These are phyloP conservation scores for Cynara cardunculus DNA, from an alignment of 129 eudicot genomes.

Conservation along the genomic window DNA sequence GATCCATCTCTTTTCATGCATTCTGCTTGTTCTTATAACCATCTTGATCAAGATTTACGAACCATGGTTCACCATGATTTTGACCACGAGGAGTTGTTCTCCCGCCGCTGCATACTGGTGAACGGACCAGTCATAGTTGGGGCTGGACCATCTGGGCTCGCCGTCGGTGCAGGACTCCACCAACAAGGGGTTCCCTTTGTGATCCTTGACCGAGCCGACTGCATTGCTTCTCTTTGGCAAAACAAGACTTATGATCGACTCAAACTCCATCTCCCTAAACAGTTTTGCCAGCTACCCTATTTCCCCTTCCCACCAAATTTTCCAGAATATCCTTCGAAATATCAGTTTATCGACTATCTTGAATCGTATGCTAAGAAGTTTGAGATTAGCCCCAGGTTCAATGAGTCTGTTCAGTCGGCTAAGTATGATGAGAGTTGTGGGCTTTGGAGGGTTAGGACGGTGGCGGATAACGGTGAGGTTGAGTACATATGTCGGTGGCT, in stretches of 20 bases:
- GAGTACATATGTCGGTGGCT: slow-evolving; percentile 96
- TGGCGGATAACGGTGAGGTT: slow-evolving; percentile 27
- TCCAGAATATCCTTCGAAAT: slow-evolving; percentile 81
- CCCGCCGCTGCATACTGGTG: slow-evolving; percentile 66
- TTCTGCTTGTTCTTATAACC: slow-evolving; percentile 24
- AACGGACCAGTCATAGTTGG: slow-evolving; percentile 95
- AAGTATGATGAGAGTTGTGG: slow-evolving; percentile 80
- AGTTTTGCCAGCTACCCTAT: slow-evolving; percentile 78
- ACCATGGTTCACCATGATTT: slow-evolving; percentile 31
- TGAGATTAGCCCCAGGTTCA: slow-evolving; percentile 65
- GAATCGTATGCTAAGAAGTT: slow-evolving; percentile 73
- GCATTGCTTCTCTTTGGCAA: slow-evolving; percentile 98
- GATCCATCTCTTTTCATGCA: slow-evolving; percentile 31
- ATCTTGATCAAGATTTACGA: slow-evolving; percentile 24
- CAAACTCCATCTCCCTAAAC: slow-evolving; percentile 85
- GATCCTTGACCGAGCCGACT: slow-evolving; percentile 71
- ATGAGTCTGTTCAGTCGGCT: slow-evolving; percentile 73
- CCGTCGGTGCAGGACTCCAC: slow-evolving; percentile 84
- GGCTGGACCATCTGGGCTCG: slow-evolving; percentile 96
- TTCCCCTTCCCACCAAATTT: slow-evolving; percentile 62
- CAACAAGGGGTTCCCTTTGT: slow-evolving; percentile 80
- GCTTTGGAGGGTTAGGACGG: slow-evolving; percentile 69
- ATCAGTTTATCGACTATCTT: slow-evolving; percentile 71
- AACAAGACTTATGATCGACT: slow-evolving; percentile 85
- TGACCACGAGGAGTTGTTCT: slow-evolving; percentile 44